Evolutionary conservation across 2,329 filamentous ascomycete genomes (phyloP).

Genomic region (Thelonectria discophora): DNA sequence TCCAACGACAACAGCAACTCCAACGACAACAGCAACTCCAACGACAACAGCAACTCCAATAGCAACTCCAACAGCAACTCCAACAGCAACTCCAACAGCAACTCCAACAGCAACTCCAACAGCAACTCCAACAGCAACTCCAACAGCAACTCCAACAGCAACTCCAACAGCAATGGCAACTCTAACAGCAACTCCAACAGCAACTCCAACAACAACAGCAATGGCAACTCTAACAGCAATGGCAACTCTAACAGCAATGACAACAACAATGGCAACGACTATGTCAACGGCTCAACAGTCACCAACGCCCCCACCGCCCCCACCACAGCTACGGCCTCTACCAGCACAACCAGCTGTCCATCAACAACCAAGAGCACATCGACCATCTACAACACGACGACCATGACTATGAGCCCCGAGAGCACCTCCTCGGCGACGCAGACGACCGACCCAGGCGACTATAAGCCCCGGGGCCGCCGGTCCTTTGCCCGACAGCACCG

Average conservation of each 20-base stretch:
- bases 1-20: no score
- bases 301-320: background rate
- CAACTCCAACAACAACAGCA: background rate
- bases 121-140: conserved; percentile 7
- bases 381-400: conserved; percentile 51
- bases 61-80: background rate
- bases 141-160: background rate
- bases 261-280: background rate
- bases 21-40: no score
- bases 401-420: conserved; percentile 41
- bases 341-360: conserved; percentile 36
- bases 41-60: background rate
- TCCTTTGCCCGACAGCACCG: conserved; percentile 11
- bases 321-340: background rate
- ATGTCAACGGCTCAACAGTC: conserved; percentile 15
- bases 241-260: conserved; percentile 9
- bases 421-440: conserved; percentile 20
- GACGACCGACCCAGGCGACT: conserved; percentile 16
- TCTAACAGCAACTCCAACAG: conserved; percentile 11
- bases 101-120: conserved; percentile 18
- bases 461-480: conserved; percentile 15
- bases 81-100: background rate
- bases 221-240: conserved; percentile 20
- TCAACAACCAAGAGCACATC: conserved; percentile 43
- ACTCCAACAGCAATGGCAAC: conserved; percentile 23